A percentile compares a stretch with the other conserved stretches of the same genome.
Evolutionary conservation across 352 stramenopile species (phyloP).

Genomic region (Phytophthora hybrid): DNA sequence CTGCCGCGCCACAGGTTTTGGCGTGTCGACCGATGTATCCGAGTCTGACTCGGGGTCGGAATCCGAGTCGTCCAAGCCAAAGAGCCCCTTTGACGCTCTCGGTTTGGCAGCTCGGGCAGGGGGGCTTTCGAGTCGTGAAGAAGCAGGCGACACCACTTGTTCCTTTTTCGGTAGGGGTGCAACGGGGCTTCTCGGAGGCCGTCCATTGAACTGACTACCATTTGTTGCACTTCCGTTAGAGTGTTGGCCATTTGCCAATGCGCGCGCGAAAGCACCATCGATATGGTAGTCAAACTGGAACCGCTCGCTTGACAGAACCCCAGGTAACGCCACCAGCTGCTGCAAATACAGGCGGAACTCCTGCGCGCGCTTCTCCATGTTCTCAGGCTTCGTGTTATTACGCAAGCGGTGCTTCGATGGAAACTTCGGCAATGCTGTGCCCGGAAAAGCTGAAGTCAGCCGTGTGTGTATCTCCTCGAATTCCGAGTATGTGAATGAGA

Average conservation of each 20-base stretch:
- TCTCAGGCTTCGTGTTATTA: slow-evolving; percentile 86
- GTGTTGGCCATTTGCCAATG: slow-evolving; percentile 33
- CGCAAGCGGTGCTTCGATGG: slow-evolving; percentile 78
- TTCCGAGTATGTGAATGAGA: slow-evolving; percentile 75
- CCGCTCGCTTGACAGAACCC: slow-evolving; percentile 60
- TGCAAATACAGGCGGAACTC: slow-evolving; percentile 83
- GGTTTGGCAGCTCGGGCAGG: slow-evolving; percentile 24
- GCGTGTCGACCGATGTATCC: slow-evolving; percentile 47
- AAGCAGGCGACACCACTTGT: slow-evolving; percentile 13
- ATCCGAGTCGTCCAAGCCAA: slow-evolving; percentile 61
- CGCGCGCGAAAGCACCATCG: slow-evolving; percentile 50
- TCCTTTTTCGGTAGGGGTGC: slow-evolving; percentile 28
- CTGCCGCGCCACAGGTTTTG: slow-evolving; percentile 24
- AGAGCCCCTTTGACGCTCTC: slow-evolving; percentile 53
- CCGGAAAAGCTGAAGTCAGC: slow-evolving; percentile 42
- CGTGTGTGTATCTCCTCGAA: slow-evolving; percentile 78
- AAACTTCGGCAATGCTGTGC: slow-evolving; percentile 68
- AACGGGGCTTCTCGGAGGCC: slow-evolving; percentile 38
- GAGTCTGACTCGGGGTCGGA: slow-evolving; percentile 66
- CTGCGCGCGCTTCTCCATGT: slow-evolving; percentile 87
- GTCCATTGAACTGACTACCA: slow-evolving; percentile 21
- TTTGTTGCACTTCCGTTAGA: slow-evolving; percentile 20
- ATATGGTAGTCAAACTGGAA: slow-evolving; percentile 80
- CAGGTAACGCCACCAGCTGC: slow-evolving; percentile 58
- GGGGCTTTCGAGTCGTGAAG: slow-evolving; percentile 28